Percentiles rank a stretch among this genome's conserved stretches.
These are phyloP conservation scores for Leucoagaricus sp. DNA, from an alignment of 1,284 basidiomycete genomes.

Conservation along the genomic window DNA sequence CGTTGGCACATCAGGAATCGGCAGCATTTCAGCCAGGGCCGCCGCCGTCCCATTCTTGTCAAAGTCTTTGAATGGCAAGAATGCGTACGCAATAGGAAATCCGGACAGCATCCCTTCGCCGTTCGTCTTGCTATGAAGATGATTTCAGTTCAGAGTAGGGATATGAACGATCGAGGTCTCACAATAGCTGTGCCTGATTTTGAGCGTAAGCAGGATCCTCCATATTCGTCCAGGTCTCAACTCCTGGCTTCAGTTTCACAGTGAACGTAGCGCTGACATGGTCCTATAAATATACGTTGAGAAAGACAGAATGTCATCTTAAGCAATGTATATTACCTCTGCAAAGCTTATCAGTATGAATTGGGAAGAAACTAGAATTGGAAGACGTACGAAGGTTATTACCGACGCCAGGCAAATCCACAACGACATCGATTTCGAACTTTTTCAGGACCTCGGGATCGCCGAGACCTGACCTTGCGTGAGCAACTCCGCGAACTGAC, in stretches of 20 bases:
- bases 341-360: neutral
- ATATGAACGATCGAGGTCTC: neutral
- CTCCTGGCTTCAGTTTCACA: too few species aligned
- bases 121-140: neutral
- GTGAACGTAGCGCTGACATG: too few species aligned
- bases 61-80: neutral
- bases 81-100: constrained; percentile 2
- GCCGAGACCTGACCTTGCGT: constrained; percentile 4
- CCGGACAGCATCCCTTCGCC: constrained; percentile 11
- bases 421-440: neutral
- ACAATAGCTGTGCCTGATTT: too few species aligned
- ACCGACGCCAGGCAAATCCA: constrained; percentile 12
- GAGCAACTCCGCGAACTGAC: neutral
- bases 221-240: too few species aligned
- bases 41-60: neutral
- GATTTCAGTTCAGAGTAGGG: neutral
- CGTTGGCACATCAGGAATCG: constrained; percentile 6
- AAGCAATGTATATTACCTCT: constrained; percentile 4
- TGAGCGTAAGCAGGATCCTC: too few species aligned
- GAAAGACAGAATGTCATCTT: neutral
- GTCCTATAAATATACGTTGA: too few species aligned
- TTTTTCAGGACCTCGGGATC: neutral
- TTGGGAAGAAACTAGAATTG: neutral
- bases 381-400: constrained; percentile 7
- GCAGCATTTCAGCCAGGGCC: neutral